A percentile compares a stretch with the other conserved stretches of the same genome.
phyloP scores from a whole-genome alignment of 768 basidiomycete genomes.

The Lepiota venenata region DNA sequence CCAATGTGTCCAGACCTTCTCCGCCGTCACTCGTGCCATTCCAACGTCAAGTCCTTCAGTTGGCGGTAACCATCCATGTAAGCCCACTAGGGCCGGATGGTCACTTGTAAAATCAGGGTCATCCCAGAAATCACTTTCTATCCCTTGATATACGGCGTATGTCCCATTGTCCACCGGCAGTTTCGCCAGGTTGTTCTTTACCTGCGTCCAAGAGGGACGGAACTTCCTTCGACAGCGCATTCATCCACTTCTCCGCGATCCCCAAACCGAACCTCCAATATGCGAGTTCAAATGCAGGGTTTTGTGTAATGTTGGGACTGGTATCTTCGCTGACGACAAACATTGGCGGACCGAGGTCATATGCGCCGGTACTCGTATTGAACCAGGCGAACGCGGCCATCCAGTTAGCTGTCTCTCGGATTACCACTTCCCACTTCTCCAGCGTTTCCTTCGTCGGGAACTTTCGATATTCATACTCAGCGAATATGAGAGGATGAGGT shows the following conservation, averaged over 20 bases:
- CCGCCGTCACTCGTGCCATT: slow-evolving; percentile 45
- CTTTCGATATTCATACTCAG: slow-evolving; percentile 52
- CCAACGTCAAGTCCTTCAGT: slow-evolving; percentile 43
- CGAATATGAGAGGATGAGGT: slow-evolving; percentile 56
- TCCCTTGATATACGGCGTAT: slow-evolving; percentile 56
- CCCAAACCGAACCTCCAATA: slow-evolving; percentile 54
- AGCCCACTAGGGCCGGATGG: slow-evolving; percentile 53
- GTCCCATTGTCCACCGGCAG: slow-evolving; percentile 48
- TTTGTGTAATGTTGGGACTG: slow-evolving; percentile 47
- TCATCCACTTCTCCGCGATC: slow-evolving; percentile 48
- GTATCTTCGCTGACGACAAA: slow-evolving; percentile 57
- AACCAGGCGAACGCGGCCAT: slow-evolving; percentile 56
- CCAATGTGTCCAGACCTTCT: slow-evolving; percentile 53
- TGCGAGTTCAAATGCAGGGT: slow-evolving; percentile 56
- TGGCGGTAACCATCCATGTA: slow-evolving; percentile 56
- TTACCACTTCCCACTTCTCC: slow-evolving; percentile 48
- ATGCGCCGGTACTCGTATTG: slow-evolving; percentile 43
- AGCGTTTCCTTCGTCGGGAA: slow-evolving; percentile 36
- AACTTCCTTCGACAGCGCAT: slow-evolving; percentile 34
- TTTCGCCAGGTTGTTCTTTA: slow-evolving; percentile 43
- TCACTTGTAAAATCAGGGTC: slow-evolving; percentile 49
- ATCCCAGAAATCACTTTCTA: slow-evolving; percentile 49
- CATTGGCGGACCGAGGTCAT: slow-evolving; percentile 59
- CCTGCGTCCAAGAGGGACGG: slow-evolving; percentile 41
- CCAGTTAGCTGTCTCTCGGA: slow-evolving; percentile 54